These are phyloP conservation scores for Croton laevigatus DNA, from an alignment of 441 rosid genomes.

Conservation along the genomic window DNA sequence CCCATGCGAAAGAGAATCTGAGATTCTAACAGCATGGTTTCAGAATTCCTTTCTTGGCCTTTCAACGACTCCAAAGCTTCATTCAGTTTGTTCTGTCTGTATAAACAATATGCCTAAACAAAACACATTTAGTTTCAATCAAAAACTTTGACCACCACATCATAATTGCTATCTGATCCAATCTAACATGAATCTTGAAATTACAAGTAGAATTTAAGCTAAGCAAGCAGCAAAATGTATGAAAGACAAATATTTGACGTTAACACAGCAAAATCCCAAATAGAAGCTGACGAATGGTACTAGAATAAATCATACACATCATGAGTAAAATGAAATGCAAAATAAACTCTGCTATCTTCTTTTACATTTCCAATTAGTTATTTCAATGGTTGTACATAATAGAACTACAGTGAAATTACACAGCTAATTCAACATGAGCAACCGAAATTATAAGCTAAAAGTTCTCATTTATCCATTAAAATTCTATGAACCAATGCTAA, in stretches of 20 bases:
- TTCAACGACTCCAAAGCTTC: constrained; percentile 63
- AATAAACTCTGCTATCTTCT: not conserved
- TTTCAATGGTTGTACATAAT: not conserved
- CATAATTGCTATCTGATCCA: not conserved
- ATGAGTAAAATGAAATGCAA: not conserved
- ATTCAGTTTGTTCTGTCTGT: constrained; percentile 77
- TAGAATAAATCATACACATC: not conserved
- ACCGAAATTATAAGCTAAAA: not conserved
- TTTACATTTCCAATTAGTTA: constrained; percentile 2
- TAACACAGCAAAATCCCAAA: not conserved
- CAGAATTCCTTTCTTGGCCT: constrained; percentile 47
- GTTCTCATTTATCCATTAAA: not conserved
- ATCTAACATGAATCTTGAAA: constrained; percentile 4
- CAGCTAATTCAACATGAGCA: not conserved
- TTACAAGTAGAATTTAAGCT: not conserved
- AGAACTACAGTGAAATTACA: not conserved
- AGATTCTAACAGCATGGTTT: constrained; percentile 66
- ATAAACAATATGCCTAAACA: constrained; percentile 79
- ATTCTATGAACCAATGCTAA: not conserved
- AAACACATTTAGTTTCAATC: not conserved
- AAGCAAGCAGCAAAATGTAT: not conserved
- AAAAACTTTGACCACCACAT: not conserved
- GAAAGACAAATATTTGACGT: not conserved
- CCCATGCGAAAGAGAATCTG: constrained; percentile 84
- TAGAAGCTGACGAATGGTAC: not conserved